Percentiles rank a stretch among this genome's conserved stretches.
Conservation (phyloP, 495 filamentous ascomycete genomes). For the Margaritispora aquatica region DNA sequence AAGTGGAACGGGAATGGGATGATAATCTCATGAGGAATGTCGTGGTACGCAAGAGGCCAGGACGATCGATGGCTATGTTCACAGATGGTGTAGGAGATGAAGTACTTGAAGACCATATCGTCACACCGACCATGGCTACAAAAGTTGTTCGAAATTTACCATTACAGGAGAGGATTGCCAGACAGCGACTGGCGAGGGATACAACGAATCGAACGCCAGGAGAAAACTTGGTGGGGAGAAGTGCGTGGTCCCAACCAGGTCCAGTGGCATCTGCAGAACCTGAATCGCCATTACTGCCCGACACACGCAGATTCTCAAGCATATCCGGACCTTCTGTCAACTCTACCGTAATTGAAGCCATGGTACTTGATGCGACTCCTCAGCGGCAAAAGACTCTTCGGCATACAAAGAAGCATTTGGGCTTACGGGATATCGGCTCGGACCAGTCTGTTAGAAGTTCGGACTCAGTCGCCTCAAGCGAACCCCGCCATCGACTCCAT, state of each 20-base stretch:
- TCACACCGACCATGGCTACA: conserved; percentile 44
- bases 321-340: conserved; percentile 53
- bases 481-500: conserved; percentile 39
- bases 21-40: conserved; percentile 51
- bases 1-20: conserved; percentile 49
- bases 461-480: conserved; percentile 36
- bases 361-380: conserved; percentile 58
- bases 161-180: conserved; percentile 38
- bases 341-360: conserved; percentile 65
- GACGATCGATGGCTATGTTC: conserved; percentile 16
- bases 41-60: conserved; percentile 41
- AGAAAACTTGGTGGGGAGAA: conserved; percentile 25
- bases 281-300: conserved; percentile 37
- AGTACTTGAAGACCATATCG: conserved; percentile 40
- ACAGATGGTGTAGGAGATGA: conserved; percentile 28
- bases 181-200: conserved; percentile 33
- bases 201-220: conserved; percentile 20
- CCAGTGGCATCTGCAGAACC: conserved; percentile 18
- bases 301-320: conserved; percentile 49
- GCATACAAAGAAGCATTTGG: conserved; percentile 57
- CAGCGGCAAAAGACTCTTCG: conserved; percentile 54
- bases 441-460: conserved; percentile 49
- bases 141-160: conserved; percentile 38
- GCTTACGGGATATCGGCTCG: conserved; percentile 45
- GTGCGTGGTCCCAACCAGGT: conserved; percentile 2